Percentiles rank a stretch among this genome's conserved stretches.
Conservation (phyloP, 345 rosid genomes). For the Durio zibethinus region DNA sequence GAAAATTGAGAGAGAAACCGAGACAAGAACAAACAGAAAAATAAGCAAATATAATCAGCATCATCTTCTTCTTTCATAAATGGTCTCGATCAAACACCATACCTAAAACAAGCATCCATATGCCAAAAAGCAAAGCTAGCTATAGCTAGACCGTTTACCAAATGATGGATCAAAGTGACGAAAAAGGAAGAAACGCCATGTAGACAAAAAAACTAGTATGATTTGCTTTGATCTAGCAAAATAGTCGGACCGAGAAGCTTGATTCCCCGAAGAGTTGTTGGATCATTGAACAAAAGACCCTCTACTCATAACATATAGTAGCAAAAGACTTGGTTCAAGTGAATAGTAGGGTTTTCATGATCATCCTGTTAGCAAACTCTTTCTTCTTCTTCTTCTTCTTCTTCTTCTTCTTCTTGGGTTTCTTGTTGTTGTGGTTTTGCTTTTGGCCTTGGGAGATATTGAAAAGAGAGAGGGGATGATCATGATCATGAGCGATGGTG, state of each 20-base stretch:
- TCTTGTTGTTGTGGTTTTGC: background rate
- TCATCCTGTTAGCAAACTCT: background rate
- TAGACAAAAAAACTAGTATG: background rate
- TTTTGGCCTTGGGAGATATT: background rate
- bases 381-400: background rate
- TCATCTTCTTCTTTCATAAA: background rate
- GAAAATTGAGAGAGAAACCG: background rate
- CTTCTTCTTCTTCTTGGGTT: background rate
- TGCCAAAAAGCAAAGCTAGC: background rate
- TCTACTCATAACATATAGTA: background rate
- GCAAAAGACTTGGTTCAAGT: background rate
- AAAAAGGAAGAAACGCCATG: background rate
- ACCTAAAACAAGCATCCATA: background rate
- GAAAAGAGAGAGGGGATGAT: background rate
- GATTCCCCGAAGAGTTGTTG: slow-evolving; percentile 5
- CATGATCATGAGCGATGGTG: background rate
- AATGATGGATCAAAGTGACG: background rate
- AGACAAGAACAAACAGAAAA: background rate
- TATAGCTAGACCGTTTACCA: background rate
- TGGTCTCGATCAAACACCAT: background rate
- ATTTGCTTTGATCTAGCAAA: background rate
- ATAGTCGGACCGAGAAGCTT: slow-evolving; percentile 8
- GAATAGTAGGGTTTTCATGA: background rate
- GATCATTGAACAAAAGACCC: background rate
- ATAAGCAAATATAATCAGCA: background rate